Evolutionary conservation across 2,329 filamentous ascomycete species (phyloP), one percentile per base, ranked within the genome.

Genomic region (Rachicladosporium sp.): DNA sequence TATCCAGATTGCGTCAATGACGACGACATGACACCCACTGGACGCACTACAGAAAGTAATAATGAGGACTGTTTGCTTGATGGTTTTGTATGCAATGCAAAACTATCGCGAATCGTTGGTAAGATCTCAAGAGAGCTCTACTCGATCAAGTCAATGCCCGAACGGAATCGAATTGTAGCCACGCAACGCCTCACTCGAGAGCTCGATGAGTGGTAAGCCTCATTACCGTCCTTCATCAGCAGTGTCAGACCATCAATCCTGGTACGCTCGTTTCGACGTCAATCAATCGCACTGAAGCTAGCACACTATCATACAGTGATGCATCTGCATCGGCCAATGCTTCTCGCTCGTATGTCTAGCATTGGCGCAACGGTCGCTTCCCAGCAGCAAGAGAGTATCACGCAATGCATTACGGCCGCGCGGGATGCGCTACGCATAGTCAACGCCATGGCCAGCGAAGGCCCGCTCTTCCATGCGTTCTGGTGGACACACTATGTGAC

Each of bases 1-100:
- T 63, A 74, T n/a, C 76, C 76, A 0, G 65, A 66, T 10, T 48
- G 61, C 1, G 63, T 76, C 33, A 73, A 75, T 40, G 74, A 79
- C 42, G 69, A 74, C 30, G 67, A 76, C 23, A 68, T 79, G 57
- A 64, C 68, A 1, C 48, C 63, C 6, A 50, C 63, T 27, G 58
- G 70, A 15, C n/a, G n/a, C n/a, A 11, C 15, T 7, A 27, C 36
- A 12, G 19, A 11, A 1, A 36, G 29, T 27, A 35, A 36, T 4
- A 32, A 10, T 9, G 38, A 36, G 4, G 29, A 8, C 1, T n/a
- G n/a, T n/a, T 9, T 72, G 70, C 23, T 64, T 71, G 37, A 66
- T 74, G n/a, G 64, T 30, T 55, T 64, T 31, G 63, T 66, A 38
- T 69, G 56, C 49, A 72, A 65, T 50, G 68, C 56, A 34, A 69